phyloP scores from a whole-genome alignment of 331 rosid species.

The Pyracantha coccinea region DNA sequence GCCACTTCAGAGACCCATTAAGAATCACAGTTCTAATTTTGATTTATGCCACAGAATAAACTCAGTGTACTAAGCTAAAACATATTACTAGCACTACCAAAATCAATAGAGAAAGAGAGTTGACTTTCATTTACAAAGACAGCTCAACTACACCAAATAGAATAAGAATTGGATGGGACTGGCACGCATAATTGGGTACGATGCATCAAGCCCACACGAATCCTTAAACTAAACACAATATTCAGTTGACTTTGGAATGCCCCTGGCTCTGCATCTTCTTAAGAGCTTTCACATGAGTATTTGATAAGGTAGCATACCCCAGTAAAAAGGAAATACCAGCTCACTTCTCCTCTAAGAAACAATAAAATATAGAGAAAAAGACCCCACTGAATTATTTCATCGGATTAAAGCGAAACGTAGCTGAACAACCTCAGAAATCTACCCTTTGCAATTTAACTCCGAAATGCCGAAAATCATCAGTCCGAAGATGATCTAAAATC shows the following conservation, averaged over 20 bases:
- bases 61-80: neutral
- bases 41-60: neutral
- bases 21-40: slow-evolving; percentile 1
- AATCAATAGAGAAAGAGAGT: slow-evolving; percentile 6
- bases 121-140: slow-evolving; percentile 32
- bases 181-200: slow-evolving; percentile 6
- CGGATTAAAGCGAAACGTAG: slow-evolving; percentile 7
- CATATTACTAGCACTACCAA: neutral
- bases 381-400: slow-evolving; percentile 3
- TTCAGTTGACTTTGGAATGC: slow-evolving; percentile 18
- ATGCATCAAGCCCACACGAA: slow-evolving; percentile 20
- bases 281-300: slow-evolving; percentile 10
- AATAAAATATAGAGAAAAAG: slow-evolving; percentile 10
- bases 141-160: slow-evolving; percentile 25
- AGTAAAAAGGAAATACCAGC: slow-evolving; percentile 1
- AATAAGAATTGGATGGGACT: slow-evolving; percentile 4
- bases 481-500: neutral
- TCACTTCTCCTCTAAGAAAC: slow-evolving; percentile 10
- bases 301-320: slow-evolving; percentile 16
- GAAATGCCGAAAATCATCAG: neutral
- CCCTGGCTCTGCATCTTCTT: slow-evolving; percentile 20
- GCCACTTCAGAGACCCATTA: neutral
- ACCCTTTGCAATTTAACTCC: neutral
- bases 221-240: slow-evolving; percentile 3
- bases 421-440: slow-evolving; percentile 14